phyloP scores from a whole-genome alignment of 768 basidiomycete genomes.

The Pulveroboletus sp. region DNA sequence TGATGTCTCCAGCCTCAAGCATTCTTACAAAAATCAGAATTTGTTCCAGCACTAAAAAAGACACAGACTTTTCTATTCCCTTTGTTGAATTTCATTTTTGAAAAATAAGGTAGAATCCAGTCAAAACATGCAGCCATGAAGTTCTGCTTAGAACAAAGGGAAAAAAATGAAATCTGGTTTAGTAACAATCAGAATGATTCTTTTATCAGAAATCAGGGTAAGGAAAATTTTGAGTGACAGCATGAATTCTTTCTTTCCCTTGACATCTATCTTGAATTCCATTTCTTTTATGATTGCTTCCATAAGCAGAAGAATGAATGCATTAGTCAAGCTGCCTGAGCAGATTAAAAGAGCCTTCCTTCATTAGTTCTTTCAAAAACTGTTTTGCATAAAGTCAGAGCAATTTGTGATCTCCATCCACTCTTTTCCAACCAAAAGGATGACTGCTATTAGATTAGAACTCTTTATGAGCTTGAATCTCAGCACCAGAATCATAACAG shows the following conservation, averaged over 20 bases:
- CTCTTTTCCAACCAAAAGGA: background rate
- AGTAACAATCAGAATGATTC: background rate
- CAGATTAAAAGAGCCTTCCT: background rate
- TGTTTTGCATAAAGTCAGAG: background rate
- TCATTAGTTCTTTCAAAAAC: conserved; percentile 9
- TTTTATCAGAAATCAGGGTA: background rate
- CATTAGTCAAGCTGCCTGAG: background rate
- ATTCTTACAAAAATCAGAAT: background rate
- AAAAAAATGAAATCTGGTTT: conserved; percentile 8
- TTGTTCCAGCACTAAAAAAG: too few species aligned
- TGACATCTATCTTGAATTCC: background rate
- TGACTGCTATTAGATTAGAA: too few species aligned
- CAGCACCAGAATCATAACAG: too few species aligned
- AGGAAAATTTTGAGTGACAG: background rate
- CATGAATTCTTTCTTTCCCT: background rate
- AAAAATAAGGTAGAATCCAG: background rate
- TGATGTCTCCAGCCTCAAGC: background rate
- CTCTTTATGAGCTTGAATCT: too few species aligned
- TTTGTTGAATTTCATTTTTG: background rate
- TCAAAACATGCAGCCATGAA: background rate
- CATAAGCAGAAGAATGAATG: background rate
- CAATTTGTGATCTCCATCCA: background rate
- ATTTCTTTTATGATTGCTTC: background rate
- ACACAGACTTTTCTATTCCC: background rate
- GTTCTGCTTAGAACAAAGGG: conserved; percentile 2